Conservation (phyloP, 805 yeast genomes). For the Henningerozyma blattae region DNA sequence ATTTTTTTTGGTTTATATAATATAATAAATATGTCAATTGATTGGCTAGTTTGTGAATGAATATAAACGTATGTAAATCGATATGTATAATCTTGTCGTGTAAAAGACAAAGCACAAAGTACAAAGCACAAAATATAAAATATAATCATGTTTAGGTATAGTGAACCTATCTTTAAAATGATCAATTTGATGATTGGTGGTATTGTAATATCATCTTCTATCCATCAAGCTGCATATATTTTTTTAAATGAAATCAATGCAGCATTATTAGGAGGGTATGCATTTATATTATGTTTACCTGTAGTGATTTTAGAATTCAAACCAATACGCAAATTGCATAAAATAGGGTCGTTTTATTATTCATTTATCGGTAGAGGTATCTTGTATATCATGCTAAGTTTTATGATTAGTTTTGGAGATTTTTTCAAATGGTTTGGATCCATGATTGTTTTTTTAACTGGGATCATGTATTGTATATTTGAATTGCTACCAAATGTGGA, state of each 20-base stretch:
- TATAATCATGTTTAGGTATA: neutral
- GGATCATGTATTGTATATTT: constrained; percentile 44
- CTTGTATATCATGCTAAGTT: constrained; percentile 23
- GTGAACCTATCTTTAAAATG: constrained; percentile 15
- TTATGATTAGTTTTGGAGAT: constrained; percentile 47
- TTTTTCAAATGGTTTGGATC: constrained; percentile 48
- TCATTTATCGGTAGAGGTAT: constrained; percentile 46
- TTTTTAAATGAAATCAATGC: constrained; percentile 14
- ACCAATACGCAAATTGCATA: constrained; percentile 43
- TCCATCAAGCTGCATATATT: neutral
- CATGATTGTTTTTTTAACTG: constrained; percentile 44
- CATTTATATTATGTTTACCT: constrained; percentile 40
- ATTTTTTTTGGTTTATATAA: too few relatives aligned
- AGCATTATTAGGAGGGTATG: constrained; percentile 46
- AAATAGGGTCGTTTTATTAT: constrained; percentile 53
- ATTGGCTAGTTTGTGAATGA: too few relatives aligned
- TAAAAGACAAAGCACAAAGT: too few relatives aligned
- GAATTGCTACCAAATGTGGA: constrained; percentile 65
- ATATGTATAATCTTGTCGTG: too few relatives aligned
- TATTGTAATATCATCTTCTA: neutral
- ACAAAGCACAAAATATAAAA: too few relatives aligned
- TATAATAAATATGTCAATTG: too few relatives aligned
- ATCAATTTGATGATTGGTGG: constrained; percentile 45
- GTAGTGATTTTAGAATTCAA: constrained; percentile 33
- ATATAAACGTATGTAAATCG: too few relatives aligned